Conservation (phyloP, 768 basidiomycete genomes). For the Termitomyces heimii region DNA sequence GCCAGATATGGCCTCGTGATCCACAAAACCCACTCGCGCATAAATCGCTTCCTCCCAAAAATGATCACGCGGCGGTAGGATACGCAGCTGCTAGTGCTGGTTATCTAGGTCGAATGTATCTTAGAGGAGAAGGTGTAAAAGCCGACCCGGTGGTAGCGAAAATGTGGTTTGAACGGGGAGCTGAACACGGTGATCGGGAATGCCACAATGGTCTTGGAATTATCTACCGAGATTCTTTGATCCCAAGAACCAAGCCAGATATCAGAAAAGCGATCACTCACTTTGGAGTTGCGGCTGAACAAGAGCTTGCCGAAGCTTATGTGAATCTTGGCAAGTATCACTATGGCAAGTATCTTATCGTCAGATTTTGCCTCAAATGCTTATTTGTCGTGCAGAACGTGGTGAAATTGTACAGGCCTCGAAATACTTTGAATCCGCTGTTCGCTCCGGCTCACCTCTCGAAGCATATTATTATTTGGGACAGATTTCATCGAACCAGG, state of each 20-base stretch:
- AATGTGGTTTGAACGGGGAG: slow-evolving; percentile 93
- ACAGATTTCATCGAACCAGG: slow-evolving; percentile 64
- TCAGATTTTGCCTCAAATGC: neutral
- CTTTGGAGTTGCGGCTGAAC: slow-evolving; percentile 76
- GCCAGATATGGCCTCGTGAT: slow-evolving; percentile 86
- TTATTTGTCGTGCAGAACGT: slow-evolving; percentile 41
- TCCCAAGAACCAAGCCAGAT: slow-evolving; percentile 61
- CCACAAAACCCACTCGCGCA: slow-evolving; percentile 48
- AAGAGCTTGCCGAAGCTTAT: slow-evolving; percentile 89
- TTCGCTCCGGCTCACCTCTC: slow-evolving; percentile 85
- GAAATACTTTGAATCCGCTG: slow-evolving; percentile 76
- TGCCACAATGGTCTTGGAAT: slow-evolving; percentile 88
- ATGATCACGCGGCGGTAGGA: slow-evolving; percentile 43
- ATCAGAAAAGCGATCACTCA: slow-evolving; percentile 53
- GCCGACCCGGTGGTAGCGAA: slow-evolving; percentile 70
- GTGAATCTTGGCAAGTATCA: slow-evolving; percentile 85
- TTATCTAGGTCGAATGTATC: slow-evolving; percentile 89
- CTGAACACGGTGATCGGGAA: slow-evolving; percentile 77
- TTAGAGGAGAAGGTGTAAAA: slow-evolving; percentile 89
- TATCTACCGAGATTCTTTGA: slow-evolving; percentile 85
- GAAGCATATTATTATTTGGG: slow-evolving; percentile 95
- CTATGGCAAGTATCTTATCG: slow-evolving; percentile 37
- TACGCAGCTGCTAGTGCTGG: slow-evolving; percentile 79
- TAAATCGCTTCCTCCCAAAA: slow-evolving; percentile 36
- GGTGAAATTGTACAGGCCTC: slow-evolving; percentile 65